Base-by-base conservation (phyloP, 140 eudicot genomes). In the Senecio squalidus region DNA sequence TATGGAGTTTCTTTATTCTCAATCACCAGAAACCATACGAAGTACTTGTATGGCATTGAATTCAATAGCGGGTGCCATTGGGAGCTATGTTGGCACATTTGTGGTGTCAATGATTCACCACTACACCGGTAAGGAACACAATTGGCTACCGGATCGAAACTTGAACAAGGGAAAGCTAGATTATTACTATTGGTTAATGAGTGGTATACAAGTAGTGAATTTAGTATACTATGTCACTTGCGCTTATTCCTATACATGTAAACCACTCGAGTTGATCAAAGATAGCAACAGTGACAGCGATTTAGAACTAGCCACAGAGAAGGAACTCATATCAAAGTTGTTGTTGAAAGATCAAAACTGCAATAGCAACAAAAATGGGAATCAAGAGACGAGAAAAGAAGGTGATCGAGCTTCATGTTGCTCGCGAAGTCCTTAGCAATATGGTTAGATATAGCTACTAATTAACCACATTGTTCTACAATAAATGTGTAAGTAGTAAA, bases 1-100 rank as follows among this genome's bases (percentile, higher is more conserved):
- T 66, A 22, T 90, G 58, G 97, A 90, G 71, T 90, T 90, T 79
- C 84, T 90, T 1, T 85, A 85, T 23, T 94, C 85, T 49, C 97
- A 90, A 22, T 79, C 94, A 10, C 95, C 97, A 0, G 97, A 90
- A 55, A 85, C 94, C 60, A 90, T 90, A 95, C 73, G 96, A 58
- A 90, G 89, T 60, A 78, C 85, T 2, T 86, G 85, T 3, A 74
- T 77, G 62, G 97, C 97, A 0, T 69, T 90, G 27, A 80, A 72
- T 49, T 84, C 78, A 72, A 51, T 78, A 0, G 68, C 96, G 0
- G 70, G 20, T 27, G 64, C 95, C 0, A 41, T 80, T 0, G 97
- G 95, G 45, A 80, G 78, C 53, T 90, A 90, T 30, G 5, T 71
- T 9, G 81, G 98, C 46, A 74, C 98, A 5, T 39, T 80, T 0